Evolutionary conservation across 2,329 filamentous ascomycete genomes (phyloP).

Genomic region (Penicillium italicum): DNA sequence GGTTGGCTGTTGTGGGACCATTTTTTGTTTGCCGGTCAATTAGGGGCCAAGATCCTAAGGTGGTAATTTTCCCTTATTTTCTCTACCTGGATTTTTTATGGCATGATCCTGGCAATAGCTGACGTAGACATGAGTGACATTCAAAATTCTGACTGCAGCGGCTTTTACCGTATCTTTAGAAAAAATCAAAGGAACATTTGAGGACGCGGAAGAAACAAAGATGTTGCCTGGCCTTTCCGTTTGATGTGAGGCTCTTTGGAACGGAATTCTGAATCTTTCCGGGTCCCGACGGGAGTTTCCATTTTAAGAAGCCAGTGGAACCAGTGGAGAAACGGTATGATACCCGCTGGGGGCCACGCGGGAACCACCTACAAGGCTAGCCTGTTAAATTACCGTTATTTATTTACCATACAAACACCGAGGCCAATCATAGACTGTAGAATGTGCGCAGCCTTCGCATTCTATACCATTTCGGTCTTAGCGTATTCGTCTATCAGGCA

Average conservation of each 20-base stretch:
- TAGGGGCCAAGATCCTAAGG: constrained; percentile 1
- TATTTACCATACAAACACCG: neutral
- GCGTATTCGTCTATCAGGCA: constrained; percentile 38
- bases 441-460: constrained; percentile 22
- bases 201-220: neutral
- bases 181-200: neutral
- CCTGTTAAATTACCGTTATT: neutral
- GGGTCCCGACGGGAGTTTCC: constrained; percentile 6
- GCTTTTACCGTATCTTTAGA: neutral
- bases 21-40: neutral
- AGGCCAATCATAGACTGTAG: constrained; percentile 11
- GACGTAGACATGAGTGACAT: neutral
- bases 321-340: constrained; percentile 4
- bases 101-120: constrained; percentile 1
- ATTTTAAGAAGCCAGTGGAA: constrained; percentile 9
- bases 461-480: constrained; percentile 22
- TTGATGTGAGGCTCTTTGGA: constrained; percentile 3
- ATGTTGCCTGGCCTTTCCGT: neutral
- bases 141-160: neutral
- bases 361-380: neutral
- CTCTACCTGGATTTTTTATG: neutral
- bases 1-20: neutral
- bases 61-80: neutral
- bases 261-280: neutral
- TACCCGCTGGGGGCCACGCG: neutral